Percentiles rank a stretch among this genome's conserved stretches.
Conservation (phyloP, 176 grass and related monocot genomes). For the Eremochloa ophiuroides region DNA sequence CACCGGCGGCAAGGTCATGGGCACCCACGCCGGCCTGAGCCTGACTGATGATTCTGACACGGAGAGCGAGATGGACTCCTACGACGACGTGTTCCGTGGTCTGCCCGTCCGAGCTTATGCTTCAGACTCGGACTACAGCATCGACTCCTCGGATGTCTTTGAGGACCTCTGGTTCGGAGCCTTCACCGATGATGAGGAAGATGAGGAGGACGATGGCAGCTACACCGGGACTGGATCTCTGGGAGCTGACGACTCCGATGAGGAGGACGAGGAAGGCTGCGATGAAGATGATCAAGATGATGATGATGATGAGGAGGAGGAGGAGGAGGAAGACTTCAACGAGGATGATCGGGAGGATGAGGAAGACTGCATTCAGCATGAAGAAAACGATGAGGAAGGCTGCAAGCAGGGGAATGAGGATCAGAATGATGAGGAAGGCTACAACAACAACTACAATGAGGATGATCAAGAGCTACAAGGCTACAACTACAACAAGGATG, state of each 20-base stretch:
- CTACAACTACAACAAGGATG: too few relatives aligned
- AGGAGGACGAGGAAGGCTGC: background rate
- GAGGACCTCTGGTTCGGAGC: background rate
- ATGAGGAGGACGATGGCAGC: background rate
- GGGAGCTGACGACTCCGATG: background rate
- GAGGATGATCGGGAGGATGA: background rate
- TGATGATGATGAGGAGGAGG: background rate
- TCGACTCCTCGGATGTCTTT: background rate
- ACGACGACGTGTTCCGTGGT: background rate
- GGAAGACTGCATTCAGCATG: background rate
- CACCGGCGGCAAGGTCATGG: background rate
- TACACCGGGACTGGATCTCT: background rate
- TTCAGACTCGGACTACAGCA: conserved; percentile 12
- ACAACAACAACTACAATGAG: background rate
- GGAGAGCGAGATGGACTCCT: background rate
- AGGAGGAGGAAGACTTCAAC: background rate
- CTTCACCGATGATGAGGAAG: background rate
- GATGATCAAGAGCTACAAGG: background rate
- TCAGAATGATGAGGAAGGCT: background rate
- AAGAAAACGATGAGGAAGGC: background rate
- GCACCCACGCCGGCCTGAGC: background rate
- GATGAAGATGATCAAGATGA: too few relatives aligned
- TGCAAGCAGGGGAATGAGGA: background rate
- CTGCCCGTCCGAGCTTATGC: background rate
- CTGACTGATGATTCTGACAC: background rate